A percentile compares a stretch with the other conserved stretches of the same genome.
Conservation (phyloP, 1,284 basidiomycete species). For the Wolfiporia cocos region DNA sequence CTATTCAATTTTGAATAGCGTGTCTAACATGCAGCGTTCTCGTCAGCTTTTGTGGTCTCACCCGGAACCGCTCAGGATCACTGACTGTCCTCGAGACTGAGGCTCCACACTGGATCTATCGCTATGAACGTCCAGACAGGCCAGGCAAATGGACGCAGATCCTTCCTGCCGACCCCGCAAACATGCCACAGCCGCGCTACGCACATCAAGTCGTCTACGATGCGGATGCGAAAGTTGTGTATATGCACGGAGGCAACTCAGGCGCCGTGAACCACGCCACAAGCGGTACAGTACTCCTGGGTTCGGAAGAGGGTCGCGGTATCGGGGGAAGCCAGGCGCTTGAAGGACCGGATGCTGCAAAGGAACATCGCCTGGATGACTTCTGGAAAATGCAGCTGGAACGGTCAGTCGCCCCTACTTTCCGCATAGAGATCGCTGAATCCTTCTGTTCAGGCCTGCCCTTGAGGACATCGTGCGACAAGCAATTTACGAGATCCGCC, state of each 20-base stretch:
- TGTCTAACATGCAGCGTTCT: no score
- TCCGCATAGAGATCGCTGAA: neutral
- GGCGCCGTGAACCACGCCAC: no score
- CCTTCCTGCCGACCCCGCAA: constrained; percentile 25
- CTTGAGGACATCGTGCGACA: constrained; percentile 55
- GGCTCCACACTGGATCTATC: constrained; percentile 58
- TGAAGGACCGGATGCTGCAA: constrained; percentile 14
- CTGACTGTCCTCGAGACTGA: constrained; percentile 41
- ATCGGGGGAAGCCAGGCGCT: constrained; percentile 2
- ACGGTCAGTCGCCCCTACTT: constrained; percentile 37
- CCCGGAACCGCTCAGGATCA: constrained; percentile 32
- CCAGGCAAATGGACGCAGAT: constrained; percentile 64
- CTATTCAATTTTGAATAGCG: no score
- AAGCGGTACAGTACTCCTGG: no score
- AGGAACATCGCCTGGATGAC: constrained; percentile 57
- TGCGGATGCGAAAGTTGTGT: constrained; percentile 44
- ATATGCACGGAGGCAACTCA: constrained; percentile 69
- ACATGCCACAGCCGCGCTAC: constrained; percentile 40
- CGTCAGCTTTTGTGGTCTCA: constrained; percentile 56
- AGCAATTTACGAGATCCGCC: constrained; percentile 53
- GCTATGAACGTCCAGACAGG: constrained; percentile 39
- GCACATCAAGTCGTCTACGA: constrained; percentile 77
- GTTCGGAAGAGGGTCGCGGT: constrained; percentile 10
- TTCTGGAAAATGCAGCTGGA: constrained; percentile 69
- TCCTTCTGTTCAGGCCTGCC: constrained; percentile 37